Percentiles rank a stretch among this genome's conserved stretches.
These are phyloP conservation scores for Sugiyamaella lignohabitans DNA, from an alignment of 805 yeast genomes.

Conservation along the genomic window DNA sequence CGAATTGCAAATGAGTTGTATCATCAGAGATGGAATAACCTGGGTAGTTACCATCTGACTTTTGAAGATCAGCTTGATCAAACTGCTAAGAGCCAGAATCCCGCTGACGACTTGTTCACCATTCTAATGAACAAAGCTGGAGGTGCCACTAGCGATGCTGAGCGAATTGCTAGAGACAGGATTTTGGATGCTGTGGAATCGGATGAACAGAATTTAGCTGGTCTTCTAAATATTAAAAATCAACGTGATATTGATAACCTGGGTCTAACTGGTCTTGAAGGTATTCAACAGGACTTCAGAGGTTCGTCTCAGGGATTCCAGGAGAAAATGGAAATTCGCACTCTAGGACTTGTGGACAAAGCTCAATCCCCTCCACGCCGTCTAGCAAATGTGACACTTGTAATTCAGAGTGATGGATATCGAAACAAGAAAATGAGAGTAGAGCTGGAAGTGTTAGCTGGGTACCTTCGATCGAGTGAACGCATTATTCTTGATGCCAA, in stretches of 20 bases:
- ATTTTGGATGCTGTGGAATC: slow-evolving; percentile 16
- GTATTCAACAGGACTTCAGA: slow-evolving; percentile 21
- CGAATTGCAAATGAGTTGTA: slow-evolving; percentile 12
- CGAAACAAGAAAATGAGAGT: slow-evolving; percentile 19
- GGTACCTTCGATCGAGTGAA: slow-evolving; percentile 3
- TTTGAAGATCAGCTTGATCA: slow-evolving; percentile 9
- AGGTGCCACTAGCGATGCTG: slow-evolving; percentile 8
- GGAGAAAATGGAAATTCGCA: slow-evolving; percentile 18
- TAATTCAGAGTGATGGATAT: slow-evolving; percentile 7
- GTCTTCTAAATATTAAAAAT: slow-evolving; percentile 8
- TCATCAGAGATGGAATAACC: slow-evolving; percentile 22
- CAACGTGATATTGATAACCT: slow-evolving; percentile 3
- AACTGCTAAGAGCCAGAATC: not conserved
- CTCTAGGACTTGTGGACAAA: slow-evolving; percentile 18
- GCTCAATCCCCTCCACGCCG: slow-evolving; percentile 2
- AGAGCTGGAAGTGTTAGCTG: slow-evolving; percentile 12
- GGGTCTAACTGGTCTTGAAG: slow-evolving; percentile 18
- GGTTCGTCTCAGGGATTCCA: slow-evolving; percentile 19
- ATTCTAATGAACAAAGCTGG: not conserved
- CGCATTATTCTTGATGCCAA: slow-evolving; percentile 15
- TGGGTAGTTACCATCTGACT: slow-evolving; percentile 19
- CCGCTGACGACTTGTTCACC: not conserved
- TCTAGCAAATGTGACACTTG: slow-evolving; percentile 17
- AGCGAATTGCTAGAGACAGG: slow-evolving; percentile 13
- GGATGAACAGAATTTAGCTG: slow-evolving; percentile 18